Evolutionary conservation across 495 filamentous ascomycete species (phyloP).

Genomic region (Aspergillus biplanus): DNA sequence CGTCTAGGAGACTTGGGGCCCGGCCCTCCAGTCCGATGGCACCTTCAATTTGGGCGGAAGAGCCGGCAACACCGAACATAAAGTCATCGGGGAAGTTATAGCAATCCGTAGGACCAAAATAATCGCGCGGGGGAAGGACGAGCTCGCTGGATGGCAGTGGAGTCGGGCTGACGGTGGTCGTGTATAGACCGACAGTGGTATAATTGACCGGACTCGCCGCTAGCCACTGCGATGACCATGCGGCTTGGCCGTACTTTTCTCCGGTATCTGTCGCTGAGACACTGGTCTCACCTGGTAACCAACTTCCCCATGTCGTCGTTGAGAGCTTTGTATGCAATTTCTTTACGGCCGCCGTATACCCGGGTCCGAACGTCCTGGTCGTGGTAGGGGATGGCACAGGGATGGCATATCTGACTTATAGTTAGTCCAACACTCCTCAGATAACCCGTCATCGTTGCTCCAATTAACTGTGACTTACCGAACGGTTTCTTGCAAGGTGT

Average conservation of each 20-base stretch:
- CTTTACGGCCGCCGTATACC: not conserved
- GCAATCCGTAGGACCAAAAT: constrained; percentile 25
- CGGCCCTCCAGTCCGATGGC: constrained; percentile 48
- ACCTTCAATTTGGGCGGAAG: constrained; percentile 55
- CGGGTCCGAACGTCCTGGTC: not conserved
- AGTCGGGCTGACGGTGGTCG: constrained; percentile 39
- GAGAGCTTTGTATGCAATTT: not conserved
- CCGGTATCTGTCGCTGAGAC: constrained; percentile 34
- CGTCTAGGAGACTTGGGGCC: constrained; percentile 41
- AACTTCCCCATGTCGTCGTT: constrained; percentile 35
- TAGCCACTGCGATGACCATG: constrained; percentile 41
- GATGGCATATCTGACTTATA: not conserved
- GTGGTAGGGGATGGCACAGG: not conserved
- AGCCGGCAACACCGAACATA: constrained; percentile 54
- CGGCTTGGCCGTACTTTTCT: constrained; percentile 39
- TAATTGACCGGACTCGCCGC: constrained; percentile 22
- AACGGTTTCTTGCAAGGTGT: constrained; percentile 5
- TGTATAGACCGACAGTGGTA: constrained; percentile 33
- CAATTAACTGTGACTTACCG: not conserved
- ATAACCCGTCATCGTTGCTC: not conserved
- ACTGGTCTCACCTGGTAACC: constrained; percentile 30
- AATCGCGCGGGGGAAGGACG: constrained; percentile 37
- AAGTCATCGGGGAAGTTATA: constrained; percentile 48
- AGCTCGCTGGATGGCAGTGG: constrained; percentile 39
- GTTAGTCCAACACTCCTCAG: not conserved